Conservation (phyloP, 495 filamentous ascomycete species). For the Trichoderma virens region DNA sequence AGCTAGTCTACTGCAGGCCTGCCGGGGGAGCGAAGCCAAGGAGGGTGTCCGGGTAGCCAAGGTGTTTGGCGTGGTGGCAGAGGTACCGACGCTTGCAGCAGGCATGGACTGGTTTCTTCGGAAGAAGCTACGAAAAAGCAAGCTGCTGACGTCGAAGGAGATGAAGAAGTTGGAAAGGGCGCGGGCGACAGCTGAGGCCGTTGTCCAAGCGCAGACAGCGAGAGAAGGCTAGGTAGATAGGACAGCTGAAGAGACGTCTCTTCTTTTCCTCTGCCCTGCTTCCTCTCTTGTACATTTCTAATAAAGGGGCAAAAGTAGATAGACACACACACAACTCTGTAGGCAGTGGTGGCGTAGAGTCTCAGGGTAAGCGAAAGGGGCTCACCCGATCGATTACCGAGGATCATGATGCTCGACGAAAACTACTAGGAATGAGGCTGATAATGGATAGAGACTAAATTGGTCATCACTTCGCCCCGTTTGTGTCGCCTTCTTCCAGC, state of each 20-base stretch:
- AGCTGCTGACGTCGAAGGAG: neutral
- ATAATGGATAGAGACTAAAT: neutral
- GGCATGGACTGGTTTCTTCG: constrained; percentile 72
- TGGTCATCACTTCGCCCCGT: neutral
- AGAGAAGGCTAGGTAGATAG: constrained; percentile 21
- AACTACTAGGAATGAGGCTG: neutral
- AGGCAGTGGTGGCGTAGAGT: no score
- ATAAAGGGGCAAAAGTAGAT: neutral
- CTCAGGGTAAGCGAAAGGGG: no score
- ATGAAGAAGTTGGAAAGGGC: constrained; percentile 50
- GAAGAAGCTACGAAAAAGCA: constrained; percentile 63
- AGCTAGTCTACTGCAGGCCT: constrained; percentile 63
- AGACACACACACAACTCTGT: neutral
- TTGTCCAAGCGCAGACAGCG: constrained; percentile 60
- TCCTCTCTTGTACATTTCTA: no score
- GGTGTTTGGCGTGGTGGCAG: constrained; percentile 54
- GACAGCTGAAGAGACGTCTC: no score
- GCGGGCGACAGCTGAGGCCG: constrained; percentile 50
- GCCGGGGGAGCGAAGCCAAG: constrained; percentile 21
- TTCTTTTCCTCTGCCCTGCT: no score
- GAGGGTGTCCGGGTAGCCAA: constrained; percentile 43
- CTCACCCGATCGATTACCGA: neutral
- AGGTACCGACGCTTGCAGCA: constrained; percentile 54
- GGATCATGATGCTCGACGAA: neutral
- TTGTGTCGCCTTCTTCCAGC: neutral